Percentiles rank a stretch among this genome's conserved stretches.
Conservation (phyloP, 1,284 basidiomycete genomes). For the Phellopilus nigrolimitatus region DNA sequence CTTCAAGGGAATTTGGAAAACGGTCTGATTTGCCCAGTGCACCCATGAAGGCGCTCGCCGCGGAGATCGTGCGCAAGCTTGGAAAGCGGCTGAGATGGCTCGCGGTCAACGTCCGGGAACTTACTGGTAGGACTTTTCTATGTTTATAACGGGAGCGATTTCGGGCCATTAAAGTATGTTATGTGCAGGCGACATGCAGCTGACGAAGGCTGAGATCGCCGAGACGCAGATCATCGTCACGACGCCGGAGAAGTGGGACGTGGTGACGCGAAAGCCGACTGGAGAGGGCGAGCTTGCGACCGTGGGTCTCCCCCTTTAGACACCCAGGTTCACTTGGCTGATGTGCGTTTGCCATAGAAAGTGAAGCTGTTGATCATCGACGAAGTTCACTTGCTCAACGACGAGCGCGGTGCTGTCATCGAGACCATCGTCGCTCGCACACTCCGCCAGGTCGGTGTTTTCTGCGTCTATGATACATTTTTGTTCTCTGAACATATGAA, state of each 20-base stretch:
- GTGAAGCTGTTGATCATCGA: slow-evolving; percentile 97
- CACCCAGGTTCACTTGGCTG: slow-evolving; percentile 12
- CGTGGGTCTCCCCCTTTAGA: slow-evolving; percentile 40
- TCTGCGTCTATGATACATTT: not conserved
- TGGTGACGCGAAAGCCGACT: slow-evolving; percentile 95
- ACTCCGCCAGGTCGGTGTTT: slow-evolving; percentile 66
- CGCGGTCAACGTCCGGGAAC: slow-evolving; percentile 81
- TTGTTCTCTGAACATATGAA: not conserved
- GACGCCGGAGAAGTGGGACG: slow-evolving; percentile 99
- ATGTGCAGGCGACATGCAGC: slow-evolving; percentile 90
- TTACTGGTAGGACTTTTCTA: slow-evolving; percentile 61
- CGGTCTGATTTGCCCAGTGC: slow-evolving; percentile 47
- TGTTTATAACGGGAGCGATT: not conserved
- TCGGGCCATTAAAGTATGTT: slow-evolving; percentile 9
- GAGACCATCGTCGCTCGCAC: slow-evolving; percentile 98
- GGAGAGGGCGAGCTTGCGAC: slow-evolving; percentile 94
- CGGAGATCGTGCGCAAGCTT: slow-evolving; percentile 94
- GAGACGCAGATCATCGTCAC: slow-evolving; percentile 99
- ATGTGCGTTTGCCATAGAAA: slow-evolving; percentile 48
- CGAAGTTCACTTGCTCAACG: slow-evolving; percentile 96
- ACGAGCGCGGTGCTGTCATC: slow-evolving; percentile 97
- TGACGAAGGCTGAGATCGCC: slow-evolving; percentile 91
- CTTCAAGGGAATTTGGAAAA: not conserved
- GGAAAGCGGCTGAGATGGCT: slow-evolving; percentile 90
- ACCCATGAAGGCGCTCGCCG: slow-evolving; percentile 97